A percentile compares a stretch with the other conserved stretches of the same genome.
Evolutionary conservation across 768 basidiomycete genomes (phyloP).

Genomic region (Panellus pusillus): DNA sequence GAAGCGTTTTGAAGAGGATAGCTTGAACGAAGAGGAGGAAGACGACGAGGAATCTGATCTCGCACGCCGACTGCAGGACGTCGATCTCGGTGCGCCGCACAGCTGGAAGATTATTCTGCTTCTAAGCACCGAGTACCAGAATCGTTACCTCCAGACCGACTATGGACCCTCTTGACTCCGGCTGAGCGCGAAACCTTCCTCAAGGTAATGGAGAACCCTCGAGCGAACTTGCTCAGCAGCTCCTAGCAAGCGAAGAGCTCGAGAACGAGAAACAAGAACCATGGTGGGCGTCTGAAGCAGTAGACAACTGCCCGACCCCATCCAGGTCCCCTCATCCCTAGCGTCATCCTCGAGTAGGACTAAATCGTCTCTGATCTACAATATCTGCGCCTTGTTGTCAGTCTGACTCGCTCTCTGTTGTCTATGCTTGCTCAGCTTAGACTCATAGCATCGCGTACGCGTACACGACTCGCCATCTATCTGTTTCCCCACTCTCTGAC

Average conservation of each 20-base stretch:
- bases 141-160: constrained; percentile 49
- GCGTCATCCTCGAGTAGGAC: constrained; percentile 35
- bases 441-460: constrained; percentile 64
- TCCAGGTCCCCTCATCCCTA: constrained; percentile 47
- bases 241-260: constrained; percentile 60
- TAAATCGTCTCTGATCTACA: constrained; percentile 58
- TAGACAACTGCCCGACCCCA: constrained; percentile 42
- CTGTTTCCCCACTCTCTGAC: constrained; percentile 55
- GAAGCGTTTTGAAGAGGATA: constrained; percentile 70
- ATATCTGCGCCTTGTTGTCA: constrained; percentile 67
- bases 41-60: constrained; percentile 47
- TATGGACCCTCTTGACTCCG: constrained; percentile 64
- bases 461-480: constrained; percentile 63
- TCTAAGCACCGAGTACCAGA: constrained; percentile 37
- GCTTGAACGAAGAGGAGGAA: constrained; percentile 32
- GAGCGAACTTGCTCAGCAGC: constrained; percentile 57
- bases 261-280: constrained; percentile 51
- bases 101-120: background rate
- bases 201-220: constrained; percentile 53
- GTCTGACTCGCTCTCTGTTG: constrained; percentile 27
- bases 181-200: constrained; percentile 63
- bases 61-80: constrained; percentile 46
- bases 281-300: constrained; percentile 65
- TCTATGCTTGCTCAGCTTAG: background rate
- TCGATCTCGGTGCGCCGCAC: constrained; percentile 60